A percentile compares a stretch with the other conserved stretches of the same genome.
Conservation (phyloP, 306 rosid species). For the Nissolia schottii region DNA sequence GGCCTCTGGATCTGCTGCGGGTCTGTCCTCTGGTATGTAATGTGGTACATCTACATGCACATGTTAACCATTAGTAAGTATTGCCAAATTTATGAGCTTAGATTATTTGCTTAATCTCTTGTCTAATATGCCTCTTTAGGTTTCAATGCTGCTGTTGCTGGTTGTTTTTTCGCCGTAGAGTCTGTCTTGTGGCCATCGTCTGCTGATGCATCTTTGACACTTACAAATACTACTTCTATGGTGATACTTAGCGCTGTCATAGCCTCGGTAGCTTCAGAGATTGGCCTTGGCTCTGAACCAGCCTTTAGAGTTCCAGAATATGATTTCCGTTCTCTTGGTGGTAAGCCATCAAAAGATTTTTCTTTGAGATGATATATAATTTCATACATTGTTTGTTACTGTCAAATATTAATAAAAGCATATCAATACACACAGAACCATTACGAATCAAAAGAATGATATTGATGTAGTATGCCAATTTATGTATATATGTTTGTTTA, state of each 20-base stretch:
- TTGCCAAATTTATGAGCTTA: background rate
- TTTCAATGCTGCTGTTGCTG: constrained; percentile 95
- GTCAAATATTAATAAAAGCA: constrained; percentile 3
- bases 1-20: constrained; percentile 97
- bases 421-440: background rate
- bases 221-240: constrained; percentile 81
- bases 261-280: constrained; percentile 80
- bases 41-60: background rate
- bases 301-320: constrained; percentile 80
- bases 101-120: background rate
- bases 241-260: constrained; percentile 91
- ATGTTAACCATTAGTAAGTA: background rate
- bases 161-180: constrained; percentile 87
- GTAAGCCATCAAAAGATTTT: constrained; percentile 35
- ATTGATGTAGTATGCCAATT: background rate
- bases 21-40: constrained; percentile 71
- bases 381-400: background rate
- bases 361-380: background rate
- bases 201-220: constrained; percentile 53
- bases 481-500: background rate
- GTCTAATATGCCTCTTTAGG: constrained; percentile 39
- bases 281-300: constrained; percentile 87
- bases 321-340: constrained; percentile 85
- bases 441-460: background rate
- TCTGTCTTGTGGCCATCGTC: constrained; percentile 89